Evolutionary conservation across 2,329 filamentous ascomycete genomes (phyloP), one percentile per base, ranked within the genome.

Genomic region (Fonsecaea multimorphosa): DNA sequence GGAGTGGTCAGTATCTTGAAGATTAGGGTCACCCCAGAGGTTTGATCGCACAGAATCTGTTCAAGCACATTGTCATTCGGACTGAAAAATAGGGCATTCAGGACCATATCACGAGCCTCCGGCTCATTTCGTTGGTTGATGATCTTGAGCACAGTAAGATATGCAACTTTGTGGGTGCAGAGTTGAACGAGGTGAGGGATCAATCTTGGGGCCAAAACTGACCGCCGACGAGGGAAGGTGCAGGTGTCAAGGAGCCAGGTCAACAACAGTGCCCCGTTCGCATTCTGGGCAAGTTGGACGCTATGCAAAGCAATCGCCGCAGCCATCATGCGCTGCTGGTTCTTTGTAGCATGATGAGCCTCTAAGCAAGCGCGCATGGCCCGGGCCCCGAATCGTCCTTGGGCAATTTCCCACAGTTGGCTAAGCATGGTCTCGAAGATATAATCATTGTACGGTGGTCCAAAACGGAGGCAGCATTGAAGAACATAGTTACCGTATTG

Each of bases 241-340:
- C 95, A 99, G 1, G 95, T 98, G 76, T 99, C 95, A 62, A 99
- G 84, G 84, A 98, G 96, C 95, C 95, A 99, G 11, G 95, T 99
- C 71, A 99, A 81, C 24, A 99, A 84, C 56, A 99, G 83, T 49
- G 95, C 95, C 34, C 95, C 95, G 73, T 99, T 99, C 55, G 93
- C 91, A 76, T 97, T 98, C 57, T 94, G 97, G 9, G 95, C 94
- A 68, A 99, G 85, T 80, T 97, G 93, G 29, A 97, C 94, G 74
- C 94, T 97, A 82, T 98, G 93, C 49, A 98, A 84, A n/a, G 94
- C 92, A 78, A 99, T 97, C 7, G 92, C 90, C 61, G 94, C 93
- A 16, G 95, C 95, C 72, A 99, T 86, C 87, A 97, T 91, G 65
- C 93, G 87, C 80, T 98, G 95, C 81, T 98, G 95, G 71, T 97